These are phyloP conservation scores for Euphorbia schlechtendalii DNA, from an alignment of 441 rosid species.

Conservation along the genomic window DNA sequence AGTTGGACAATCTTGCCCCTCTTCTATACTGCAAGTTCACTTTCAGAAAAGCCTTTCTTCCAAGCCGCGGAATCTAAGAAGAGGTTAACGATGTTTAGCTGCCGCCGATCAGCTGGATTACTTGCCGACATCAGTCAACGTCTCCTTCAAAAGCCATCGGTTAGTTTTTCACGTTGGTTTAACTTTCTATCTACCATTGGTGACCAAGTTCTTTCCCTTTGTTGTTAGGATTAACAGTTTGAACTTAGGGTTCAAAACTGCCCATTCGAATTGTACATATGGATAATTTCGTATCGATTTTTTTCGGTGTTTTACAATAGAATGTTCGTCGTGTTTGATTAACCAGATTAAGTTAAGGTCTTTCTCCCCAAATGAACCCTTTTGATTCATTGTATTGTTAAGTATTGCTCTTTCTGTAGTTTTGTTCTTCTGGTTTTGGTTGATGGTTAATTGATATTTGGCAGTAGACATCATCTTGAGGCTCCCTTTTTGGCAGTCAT, in stretches of 20 bases:
- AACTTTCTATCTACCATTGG: background rate
- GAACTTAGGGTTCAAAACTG: background rate
- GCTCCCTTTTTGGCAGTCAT: too few relatives aligned
- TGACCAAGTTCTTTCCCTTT: background rate
- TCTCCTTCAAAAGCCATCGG: constrained; percentile 35
- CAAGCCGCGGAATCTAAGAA: too few relatives aligned
- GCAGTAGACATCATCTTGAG: too few relatives aligned
- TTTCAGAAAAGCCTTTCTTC: too few relatives aligned
- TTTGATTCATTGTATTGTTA: background rate
- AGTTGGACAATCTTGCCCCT: background rate
- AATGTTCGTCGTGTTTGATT: background rate
- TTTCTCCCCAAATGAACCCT: background rate
- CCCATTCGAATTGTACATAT: background rate
- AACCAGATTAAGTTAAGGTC: background rate
- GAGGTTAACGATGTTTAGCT: constrained; percentile 27
- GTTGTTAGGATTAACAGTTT: constrained; percentile 4
- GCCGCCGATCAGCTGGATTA: constrained; percentile 37
- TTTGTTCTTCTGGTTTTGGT: background rate
- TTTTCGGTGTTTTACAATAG: background rate
- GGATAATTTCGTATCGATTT: background rate
- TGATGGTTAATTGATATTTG: background rate
- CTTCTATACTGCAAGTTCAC: too few relatives aligned
- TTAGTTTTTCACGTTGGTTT: constrained; percentile 18
- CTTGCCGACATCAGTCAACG: constrained; percentile 33
- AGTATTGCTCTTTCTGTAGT: background rate